Evolutionary conservation across 1,284 basidiomycete genomes (phyloP).

Genomic region (Apiotrichum siamense): DNA sequence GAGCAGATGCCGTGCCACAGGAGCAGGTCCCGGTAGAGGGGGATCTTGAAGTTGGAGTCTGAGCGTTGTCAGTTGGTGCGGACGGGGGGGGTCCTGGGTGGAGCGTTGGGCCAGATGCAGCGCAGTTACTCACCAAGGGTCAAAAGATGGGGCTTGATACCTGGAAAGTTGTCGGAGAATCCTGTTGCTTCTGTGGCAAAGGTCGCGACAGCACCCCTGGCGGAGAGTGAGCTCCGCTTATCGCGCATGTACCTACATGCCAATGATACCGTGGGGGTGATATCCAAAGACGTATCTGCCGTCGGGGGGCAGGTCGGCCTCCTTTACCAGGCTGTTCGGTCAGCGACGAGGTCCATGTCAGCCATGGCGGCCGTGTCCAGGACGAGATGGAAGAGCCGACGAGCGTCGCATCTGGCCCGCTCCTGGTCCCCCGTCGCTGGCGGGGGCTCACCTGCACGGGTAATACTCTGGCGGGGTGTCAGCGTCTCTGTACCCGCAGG

Average conservation of each 20-base stretch:
- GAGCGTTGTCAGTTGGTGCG: neutral
- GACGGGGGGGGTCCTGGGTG: neutral
- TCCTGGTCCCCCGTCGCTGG: neutral
- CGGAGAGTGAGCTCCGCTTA: neutral
- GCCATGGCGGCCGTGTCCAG: too few species aligned
- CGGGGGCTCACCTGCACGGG: constrained; percentile 52
- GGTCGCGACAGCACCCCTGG: constrained; percentile 83
- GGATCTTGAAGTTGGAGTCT: constrained; percentile 80
- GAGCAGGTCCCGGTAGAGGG: constrained; percentile 87
- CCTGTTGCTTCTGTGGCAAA: constrained; percentile 92
- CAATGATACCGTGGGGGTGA: constrained; percentile 93
- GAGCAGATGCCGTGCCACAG: constrained; percentile 81
- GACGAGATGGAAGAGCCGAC: too few species aligned
- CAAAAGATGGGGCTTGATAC: constrained; percentile 84
- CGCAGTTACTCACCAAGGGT: constrained; percentile 56
- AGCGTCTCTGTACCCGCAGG: neutral
- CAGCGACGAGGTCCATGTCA: too few species aligned
- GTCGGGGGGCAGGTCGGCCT: constrained; percentile 81
- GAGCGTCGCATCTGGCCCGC: neutral
- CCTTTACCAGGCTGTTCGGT: constrained; percentile 48
- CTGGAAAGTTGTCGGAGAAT: constrained; percentile 86
- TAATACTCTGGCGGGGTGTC: constrained; percentile 74
- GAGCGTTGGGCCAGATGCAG: neutral
- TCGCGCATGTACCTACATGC: constrained; percentile 56
- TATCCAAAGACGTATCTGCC: constrained; percentile 94